Base-by-base conservation (phyloP, 768 basidiomycete genomes). In the Floccularia luteovirens region DNA sequence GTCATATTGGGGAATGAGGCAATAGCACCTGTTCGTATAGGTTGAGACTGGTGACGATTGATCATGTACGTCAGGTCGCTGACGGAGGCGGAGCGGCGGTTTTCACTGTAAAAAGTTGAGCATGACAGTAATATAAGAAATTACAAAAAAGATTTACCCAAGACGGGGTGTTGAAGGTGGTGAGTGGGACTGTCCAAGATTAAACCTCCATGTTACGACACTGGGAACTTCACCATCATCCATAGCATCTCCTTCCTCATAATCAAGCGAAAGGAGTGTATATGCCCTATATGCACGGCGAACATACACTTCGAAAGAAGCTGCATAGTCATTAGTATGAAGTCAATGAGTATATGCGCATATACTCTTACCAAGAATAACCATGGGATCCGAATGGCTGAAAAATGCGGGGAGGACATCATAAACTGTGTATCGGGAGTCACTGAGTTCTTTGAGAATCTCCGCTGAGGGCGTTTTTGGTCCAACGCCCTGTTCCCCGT, bases 391-490 rank as follows among this genome's bases (percentile, higher is more conserved):
- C 13, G 70, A 57, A 55, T 93, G 87, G 44, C 75, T 79, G 77
- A 98, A 98, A 72, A 99, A 99, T 4, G 89, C 75, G 3, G 93
- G 91, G 34, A 99, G 76, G 5, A 99, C 96, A 56, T 99, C 96
- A 61, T 84, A 99, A 12, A 98, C 93, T 11, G 90, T 92, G 63
- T 93, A 98, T 31, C 89, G 77, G 4, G 94, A 97, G 62, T 99
- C 96, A 46, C 86, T 90, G 20, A 99, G 75, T 62, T 99, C 96
- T 55, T 80, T 80, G 51, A 99, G 70, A 25, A 91, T 74, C 45
- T 98, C 93, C 2, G 77, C 68, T 14, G 89, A 86, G 6, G 94
- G 96, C 1, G 75, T 74, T 53, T 79, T 77, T 43, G 78, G 68
- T 14, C 70, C 68, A 25, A 67, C 55, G 3, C 75, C 83, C 31